Evolutionary conservation across 345 rosid genomes (phyloP), one percentile per base, ranked within the genome.

Genomic region (Mangifera indica): DNA sequence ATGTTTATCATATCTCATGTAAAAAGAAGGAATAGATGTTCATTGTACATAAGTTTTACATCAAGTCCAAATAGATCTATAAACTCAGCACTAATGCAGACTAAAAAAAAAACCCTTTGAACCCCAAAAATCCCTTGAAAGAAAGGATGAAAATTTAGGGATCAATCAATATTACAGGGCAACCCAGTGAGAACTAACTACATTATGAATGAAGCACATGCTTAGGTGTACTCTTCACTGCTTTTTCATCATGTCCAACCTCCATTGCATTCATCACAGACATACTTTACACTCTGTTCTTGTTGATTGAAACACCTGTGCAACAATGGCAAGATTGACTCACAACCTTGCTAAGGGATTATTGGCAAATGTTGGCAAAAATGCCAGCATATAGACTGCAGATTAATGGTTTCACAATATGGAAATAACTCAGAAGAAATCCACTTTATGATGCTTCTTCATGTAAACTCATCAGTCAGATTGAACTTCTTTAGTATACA

Each of bases 401-500:
- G 60, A 70, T 66, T 29, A 3, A 29, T 29, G 32, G 32, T 66
- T 59, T 48, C n/a, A 49, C 55, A 63, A 29, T 49, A 40, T 74
- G 66, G 72, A 66, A 46, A 46, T 59, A 57, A 64, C 82, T 29
- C 57, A 53, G 53, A 46, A 9, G 18, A 29, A 40, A 75, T 72
- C 74, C 75, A 60, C 60, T 59, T 51, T 11, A 65, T 74, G 67
- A 73, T 26, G 34, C 74, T 76, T 37, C 62, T 73, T 52, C 60
- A 56, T n/a, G 26, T n/a, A 63, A 75, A 56, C 59, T 37, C 66
- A 53, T 58, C 18, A 14, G 51, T 68, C 48, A 55, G 51, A 46
- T 53, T 59, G 22, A 55, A 44, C 49, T 61, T 44, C 25, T 51
- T 45, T 29, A 60, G 62, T 77, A 51, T 74, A 29, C 32, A 76